These are phyloP conservation scores for Oenanthe javanica DNA, from an alignment of 140 eudicot species.

Conservation along the genomic window DNA sequence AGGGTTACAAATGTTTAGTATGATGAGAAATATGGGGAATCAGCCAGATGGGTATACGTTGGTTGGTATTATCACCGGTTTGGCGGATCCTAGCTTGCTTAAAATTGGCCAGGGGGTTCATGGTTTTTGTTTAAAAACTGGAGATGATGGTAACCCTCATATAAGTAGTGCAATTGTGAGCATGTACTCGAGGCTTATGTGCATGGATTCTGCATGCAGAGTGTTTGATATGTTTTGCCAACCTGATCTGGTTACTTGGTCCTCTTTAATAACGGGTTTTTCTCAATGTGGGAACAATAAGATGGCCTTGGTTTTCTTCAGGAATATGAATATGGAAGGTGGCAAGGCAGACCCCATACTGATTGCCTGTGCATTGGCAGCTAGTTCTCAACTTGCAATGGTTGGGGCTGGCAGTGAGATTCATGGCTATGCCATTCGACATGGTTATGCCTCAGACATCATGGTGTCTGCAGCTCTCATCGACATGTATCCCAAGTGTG, in stretches of 20 bases:
- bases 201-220: conserved; percentile 31
- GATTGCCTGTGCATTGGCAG: conserved; percentile 28
- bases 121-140: conserved; percentile 30
- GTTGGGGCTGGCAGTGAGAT: conserved; percentile 39
- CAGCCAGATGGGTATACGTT: conserved; percentile 43
- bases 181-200: conserved; percentile 36
- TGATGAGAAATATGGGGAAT: conserved; percentile 27
- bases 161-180: conserved; percentile 36
- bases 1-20: conserved; percentile 23
- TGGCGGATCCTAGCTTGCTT: conserved; percentile 21
- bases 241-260: conserved; percentile 50
- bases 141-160: conserved; percentile 28
- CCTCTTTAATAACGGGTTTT: conserved; percentile 40
- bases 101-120: conserved; percentile 32
- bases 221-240: conserved; percentile 22
- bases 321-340: conserved; percentile 26
- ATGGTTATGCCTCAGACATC: conserved; percentile 19
- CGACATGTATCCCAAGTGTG: conserved; percentile 54
- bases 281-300: conserved; percentile 23
- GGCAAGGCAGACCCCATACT: conserved; percentile 25
- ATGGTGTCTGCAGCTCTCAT: conserved; percentile 41
- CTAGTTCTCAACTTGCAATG: conserved; percentile 31
- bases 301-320: conserved; percentile 28
- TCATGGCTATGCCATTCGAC: conserved; percentile 38
- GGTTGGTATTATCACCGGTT: conserved; percentile 36